A percentile compares a stretch with the other conserved stretches of the same genome.
Conservation (phyloP, 805 yeast genomes). For the Suhomyces kilbournensis region DNA sequence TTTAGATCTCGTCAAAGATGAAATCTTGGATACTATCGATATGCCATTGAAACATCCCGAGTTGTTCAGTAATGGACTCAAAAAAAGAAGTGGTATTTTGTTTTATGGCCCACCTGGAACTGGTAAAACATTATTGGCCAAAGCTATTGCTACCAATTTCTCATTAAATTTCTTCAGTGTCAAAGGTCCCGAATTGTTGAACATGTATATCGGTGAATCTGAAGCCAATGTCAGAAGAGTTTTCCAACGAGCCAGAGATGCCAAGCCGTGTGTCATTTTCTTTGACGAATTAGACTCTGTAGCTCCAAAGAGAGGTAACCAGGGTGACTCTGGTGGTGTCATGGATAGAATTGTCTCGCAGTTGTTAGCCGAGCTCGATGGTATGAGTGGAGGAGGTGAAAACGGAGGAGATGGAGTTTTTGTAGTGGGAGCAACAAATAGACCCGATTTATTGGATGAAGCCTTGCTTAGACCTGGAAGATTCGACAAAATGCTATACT, state of each 20-base stretch:
- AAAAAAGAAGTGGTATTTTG: conserved; percentile 89
- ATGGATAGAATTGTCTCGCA: conserved; percentile 99
- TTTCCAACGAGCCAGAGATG: conserved; percentile 92
- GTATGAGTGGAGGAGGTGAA: conserved; percentile 76
- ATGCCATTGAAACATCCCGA: conserved; percentile 94
- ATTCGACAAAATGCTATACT: conserved; percentile 90
- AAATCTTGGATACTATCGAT: conserved; percentile 91
- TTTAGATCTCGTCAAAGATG: conserved; percentile 82
- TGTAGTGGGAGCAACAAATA: conserved; percentile 97
- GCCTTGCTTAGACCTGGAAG: conserved; percentile 92
- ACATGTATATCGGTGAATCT: conserved; percentile 98
- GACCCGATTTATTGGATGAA: conserved; percentile 94
- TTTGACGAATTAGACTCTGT: conserved; percentile 97
- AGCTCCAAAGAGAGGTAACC: conserved; percentile 97
- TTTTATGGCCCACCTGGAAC: conserved; percentile 99
- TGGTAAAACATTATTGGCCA: conserved; percentile 92
- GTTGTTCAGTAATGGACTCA: conserved; percentile 80
- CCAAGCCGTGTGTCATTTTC: conserved; percentile 95
- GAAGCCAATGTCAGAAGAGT: conserved; percentile 96
- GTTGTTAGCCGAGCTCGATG: conserved; percentile 89
- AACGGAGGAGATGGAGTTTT: conserved; percentile 75
- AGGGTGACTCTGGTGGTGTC: conserved; percentile 98
- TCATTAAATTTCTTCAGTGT: conserved; percentile 93
- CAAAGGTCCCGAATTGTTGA: conserved; percentile 93
- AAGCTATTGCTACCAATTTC: conserved; percentile 95